Percentiles rank a stretch among this genome's conserved stretches.
phyloP scores from a whole-genome alignment of 2,329 filamentous ascomycete species.

The Hypoxylon sp. region DNA sequence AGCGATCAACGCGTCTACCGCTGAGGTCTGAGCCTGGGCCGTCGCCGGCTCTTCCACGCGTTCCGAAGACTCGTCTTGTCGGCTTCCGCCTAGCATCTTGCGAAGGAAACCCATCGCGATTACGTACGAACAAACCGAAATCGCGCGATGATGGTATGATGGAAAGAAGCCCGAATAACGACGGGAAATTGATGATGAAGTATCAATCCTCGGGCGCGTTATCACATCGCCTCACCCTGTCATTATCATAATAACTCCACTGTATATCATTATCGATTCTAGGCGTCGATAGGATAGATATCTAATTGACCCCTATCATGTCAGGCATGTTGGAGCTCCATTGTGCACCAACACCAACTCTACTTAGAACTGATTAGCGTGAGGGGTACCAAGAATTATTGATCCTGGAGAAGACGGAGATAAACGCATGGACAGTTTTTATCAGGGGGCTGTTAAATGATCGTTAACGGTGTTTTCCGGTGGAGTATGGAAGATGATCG shows the following conservation, averaged over 20 bases:
- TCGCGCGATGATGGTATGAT: constrained; percentile 19
- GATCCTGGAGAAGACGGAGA: constrained; percentile 14
- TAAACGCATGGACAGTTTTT: constrained; percentile 6
- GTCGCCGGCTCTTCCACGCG: constrained; percentile 8
- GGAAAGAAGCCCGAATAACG: constrained; percentile 9
- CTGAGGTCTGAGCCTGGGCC: background rate
- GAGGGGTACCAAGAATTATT: constrained; percentile 22
- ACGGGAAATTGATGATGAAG: constrained; percentile 22
- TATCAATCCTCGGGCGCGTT: constrained; percentile 18
- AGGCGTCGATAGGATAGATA: constrained; percentile 22
- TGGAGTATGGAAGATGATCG: constrained; percentile 1
- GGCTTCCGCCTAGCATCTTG: constrained; percentile 18
- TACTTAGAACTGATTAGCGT: constrained; percentile 15
- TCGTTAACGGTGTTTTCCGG: constrained; percentile 10
- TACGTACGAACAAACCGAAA: constrained; percentile 22
- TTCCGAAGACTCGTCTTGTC: constrained; percentile 7
- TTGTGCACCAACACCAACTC: constrained; percentile 4
- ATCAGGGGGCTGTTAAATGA: background rate
- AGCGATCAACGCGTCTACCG: constrained; percentile 21
- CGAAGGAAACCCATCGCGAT: constrained; percentile 26
- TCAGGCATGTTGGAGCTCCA: background rate
- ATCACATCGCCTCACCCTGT: constrained; percentile 13
- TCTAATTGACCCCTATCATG: constrained; percentile 23
- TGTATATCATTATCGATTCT: constrained; percentile 13
- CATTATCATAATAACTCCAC: constrained; percentile 24